These are phyloP conservation scores for Lactarius trivialis DNA, from an alignment of 768 basidiomycete species.

Conservation along the genomic window DNA sequence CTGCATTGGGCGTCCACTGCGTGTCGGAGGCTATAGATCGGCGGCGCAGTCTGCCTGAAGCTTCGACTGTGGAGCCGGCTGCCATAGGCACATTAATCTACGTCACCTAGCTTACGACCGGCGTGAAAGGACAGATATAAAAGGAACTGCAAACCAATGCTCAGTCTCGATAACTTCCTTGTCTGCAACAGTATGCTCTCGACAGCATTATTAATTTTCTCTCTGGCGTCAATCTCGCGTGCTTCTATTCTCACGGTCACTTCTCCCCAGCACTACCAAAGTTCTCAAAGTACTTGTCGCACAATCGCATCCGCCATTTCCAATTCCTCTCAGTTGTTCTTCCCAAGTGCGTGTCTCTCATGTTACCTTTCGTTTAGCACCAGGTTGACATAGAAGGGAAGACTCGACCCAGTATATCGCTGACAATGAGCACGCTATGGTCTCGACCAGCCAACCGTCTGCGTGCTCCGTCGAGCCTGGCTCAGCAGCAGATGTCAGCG, in stretches of 20 bases:
- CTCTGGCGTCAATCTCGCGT: not conserved
- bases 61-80: no score
- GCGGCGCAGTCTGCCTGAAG: no score
- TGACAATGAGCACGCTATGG: not conserved
- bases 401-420: not conserved
- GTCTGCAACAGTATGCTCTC: not conserved
- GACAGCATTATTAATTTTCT: not conserved
- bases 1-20: not conserved
- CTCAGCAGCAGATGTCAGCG: conserved; percentile 17
- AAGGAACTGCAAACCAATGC: not conserved
- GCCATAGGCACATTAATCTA: no score
- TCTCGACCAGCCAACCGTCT: not conserved
- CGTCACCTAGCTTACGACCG: no score
- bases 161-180: not conserved
- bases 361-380: not conserved
- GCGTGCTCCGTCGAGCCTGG: conserved; percentile 23
- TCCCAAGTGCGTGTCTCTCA: not conserved
- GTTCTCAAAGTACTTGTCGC: not conserved
- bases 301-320: not conserved
- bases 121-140: not conserved
- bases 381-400: not conserved
- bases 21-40: no score
- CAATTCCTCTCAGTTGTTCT: not conserved
- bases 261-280: not conserved
- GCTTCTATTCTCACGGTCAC: not conserved